Conservation (phyloP, 495 filamentous ascomycete species). For the Achaetomiella virescens region DNA sequence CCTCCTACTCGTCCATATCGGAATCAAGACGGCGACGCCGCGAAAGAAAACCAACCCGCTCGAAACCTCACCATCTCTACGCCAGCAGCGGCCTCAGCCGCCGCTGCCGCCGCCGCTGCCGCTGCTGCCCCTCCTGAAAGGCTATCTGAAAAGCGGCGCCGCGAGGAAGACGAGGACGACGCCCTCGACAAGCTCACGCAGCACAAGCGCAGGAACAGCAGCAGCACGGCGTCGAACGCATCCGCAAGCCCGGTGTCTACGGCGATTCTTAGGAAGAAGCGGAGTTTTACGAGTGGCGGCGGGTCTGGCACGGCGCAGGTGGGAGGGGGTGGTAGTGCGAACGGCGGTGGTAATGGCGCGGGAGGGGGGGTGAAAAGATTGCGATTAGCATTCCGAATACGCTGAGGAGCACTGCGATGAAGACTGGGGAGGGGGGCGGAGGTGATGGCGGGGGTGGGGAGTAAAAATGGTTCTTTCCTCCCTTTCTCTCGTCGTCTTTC, state of each 20-base stretch:
- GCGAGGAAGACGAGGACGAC: conserved; percentile 85
- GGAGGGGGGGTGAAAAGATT: conserved; percentile 35
- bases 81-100: conserved; percentile 19
- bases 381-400: conserved; percentile 39
- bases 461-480: not conserved
- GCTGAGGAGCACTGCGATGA: conserved; percentile 20
- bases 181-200: conserved; percentile 66
- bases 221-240: conserved; percentile 23
- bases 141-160: conserved; percentile 82
- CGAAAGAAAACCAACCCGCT: not conserved
- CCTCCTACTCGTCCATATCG: too few species aligned
- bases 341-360: conserved; percentile 17
- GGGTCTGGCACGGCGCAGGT: not conserved
- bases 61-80: conserved; percentile 13
- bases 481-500: not conserved
- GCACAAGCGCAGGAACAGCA: conserved; percentile 60
- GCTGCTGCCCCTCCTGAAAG: conserved; percentile 59
- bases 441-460: not conserved
- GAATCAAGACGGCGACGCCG: too few species aligned
- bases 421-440: not conserved
- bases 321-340: not conserved
- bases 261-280: conserved; percentile 23
- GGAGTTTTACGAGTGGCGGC: conserved; percentile 1
- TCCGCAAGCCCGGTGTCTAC: conserved; percentile 1
- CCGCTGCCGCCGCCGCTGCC: conserved; percentile 17